Conservation (phyloP, 106 monocot genomes). For the Platanthera guangdongensis region DNA sequence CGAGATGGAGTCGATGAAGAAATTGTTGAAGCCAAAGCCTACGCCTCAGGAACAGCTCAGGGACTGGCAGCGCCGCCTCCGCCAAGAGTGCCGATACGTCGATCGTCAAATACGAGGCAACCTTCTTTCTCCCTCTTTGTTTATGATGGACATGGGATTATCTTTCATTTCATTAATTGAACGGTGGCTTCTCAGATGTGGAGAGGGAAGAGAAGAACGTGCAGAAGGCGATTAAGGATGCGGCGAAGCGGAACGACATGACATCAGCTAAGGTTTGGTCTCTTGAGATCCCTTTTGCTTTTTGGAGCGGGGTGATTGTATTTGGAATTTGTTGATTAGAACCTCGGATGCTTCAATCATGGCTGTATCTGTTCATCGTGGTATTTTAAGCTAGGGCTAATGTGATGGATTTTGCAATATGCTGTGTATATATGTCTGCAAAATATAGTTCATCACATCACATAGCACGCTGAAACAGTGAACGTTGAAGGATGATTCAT, state of each 20-base stretch:
- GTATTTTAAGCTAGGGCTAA: not conserved
- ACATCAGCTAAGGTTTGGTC: constrained; percentile 70
- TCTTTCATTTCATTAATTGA: not conserved
- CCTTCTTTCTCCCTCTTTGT: not conserved
- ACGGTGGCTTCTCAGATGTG: constrained; percentile 46
- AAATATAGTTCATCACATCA: not conserved
- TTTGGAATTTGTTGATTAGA: not conserved
- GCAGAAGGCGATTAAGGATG: constrained; percentile 94
- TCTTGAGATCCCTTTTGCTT: not conserved
- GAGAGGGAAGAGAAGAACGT: constrained; percentile 93
- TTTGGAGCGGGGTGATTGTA: not conserved
- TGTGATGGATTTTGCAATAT: not conserved
- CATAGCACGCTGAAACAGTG: not conserved
- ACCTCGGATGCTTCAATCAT: not conserved
- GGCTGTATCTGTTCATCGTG: not conserved
- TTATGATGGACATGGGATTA: not conserved
- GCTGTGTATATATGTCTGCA: not conserved
- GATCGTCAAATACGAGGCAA: constrained; percentile 96
- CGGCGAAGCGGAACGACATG: constrained; percentile 93
- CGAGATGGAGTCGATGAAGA: constrained; percentile 79
- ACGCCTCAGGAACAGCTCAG: constrained; percentile 75
- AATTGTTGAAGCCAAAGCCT: constrained; percentile 68
- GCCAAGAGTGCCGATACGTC: constrained; percentile 76
- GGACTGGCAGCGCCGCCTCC: constrained; percentile 95
- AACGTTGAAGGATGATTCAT: not conserved